phyloP scores from a whole-genome alignment of 1,284 basidiomycete genomes.

The Rhodotorula sp. region DNA sequence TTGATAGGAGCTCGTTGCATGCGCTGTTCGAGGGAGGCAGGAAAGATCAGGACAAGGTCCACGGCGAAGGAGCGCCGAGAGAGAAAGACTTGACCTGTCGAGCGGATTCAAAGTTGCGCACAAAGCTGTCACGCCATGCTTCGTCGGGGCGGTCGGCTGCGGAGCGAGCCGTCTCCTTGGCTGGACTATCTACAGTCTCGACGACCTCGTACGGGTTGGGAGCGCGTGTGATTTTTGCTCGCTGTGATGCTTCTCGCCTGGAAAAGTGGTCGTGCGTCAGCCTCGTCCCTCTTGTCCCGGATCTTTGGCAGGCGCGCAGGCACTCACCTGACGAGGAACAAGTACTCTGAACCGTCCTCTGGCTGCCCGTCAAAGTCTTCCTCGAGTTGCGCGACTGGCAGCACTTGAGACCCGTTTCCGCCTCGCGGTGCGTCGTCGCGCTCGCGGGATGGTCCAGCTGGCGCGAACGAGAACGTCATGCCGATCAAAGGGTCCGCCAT shows the following conservation, averaged over 20 bases:
- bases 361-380: conserved; percentile 62
- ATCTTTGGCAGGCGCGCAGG: not conserved
- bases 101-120: conserved; percentile 30
- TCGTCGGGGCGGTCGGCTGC: conserved; percentile 24
- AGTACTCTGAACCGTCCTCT: conserved; percentile 62
- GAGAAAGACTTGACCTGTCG: conserved; percentile 20
- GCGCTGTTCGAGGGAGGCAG: not conserved
- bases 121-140: conserved; percentile 34
- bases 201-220: conserved; percentile 33
- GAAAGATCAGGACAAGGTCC: not conserved
- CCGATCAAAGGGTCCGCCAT: conserved; percentile 33
- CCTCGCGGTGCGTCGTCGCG: conserved; percentile 37
- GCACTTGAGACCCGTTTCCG: conserved; percentile 43
- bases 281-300: not conserved
- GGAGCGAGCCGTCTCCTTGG: not conserved
- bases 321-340: conserved; percentile 52
- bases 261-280: not conserved
- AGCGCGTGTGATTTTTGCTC: conserved; percentile 27
- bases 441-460: not conserved
- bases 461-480: conserved; percentile 21
- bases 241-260: conserved; percentile 36
- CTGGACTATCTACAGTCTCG: not conserved
- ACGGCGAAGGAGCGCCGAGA: not conserved
- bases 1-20: not conserved
- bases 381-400: conserved; percentile 42